Conservation (phyloP, 2,329 filamentous ascomycete genomes). For the Polychaeton citri region DNA sequence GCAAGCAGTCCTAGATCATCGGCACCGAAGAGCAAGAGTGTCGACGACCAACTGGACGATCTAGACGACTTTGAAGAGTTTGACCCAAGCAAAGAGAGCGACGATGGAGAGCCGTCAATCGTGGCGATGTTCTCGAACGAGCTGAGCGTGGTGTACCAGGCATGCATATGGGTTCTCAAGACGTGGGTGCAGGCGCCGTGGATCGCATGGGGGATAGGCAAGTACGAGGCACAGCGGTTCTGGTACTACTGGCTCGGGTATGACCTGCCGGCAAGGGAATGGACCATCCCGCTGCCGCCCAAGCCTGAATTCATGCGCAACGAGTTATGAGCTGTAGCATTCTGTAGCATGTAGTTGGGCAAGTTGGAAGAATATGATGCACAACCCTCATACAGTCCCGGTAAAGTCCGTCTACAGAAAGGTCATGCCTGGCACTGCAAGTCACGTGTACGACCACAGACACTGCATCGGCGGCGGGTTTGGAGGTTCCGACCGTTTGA, state of each 20-base stretch:
- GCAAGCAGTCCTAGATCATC: slow-evolving; percentile 22
- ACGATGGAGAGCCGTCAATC: slow-evolving; percentile 30
- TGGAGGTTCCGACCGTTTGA: too few relatives aligned
- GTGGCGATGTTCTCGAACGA: slow-evolving; percentile 52
- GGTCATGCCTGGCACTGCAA: too few relatives aligned
- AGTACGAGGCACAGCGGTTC: slow-evolving; percentile 39
- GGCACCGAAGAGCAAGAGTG: slow-evolving; percentile 5
- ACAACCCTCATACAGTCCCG: too few relatives aligned
- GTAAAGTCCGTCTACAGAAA: too few relatives aligned
- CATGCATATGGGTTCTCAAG: slow-evolving; percentile 51
- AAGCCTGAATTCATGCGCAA: not conserved
- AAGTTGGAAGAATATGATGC: not conserved
- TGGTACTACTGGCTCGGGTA: slow-evolving; percentile 47
- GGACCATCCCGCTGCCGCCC: not conserved
- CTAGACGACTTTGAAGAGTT: slow-evolving; percentile 14
- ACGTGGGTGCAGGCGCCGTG: slow-evolving; percentile 47
- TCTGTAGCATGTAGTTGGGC: not conserved
- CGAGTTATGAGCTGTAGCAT: not conserved
- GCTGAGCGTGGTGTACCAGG: slow-evolving; percentile 46
- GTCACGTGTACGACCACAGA: too few relatives aligned
- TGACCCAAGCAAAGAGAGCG: slow-evolving; percentile 22
- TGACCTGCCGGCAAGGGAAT: not conserved
- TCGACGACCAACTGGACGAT: slow-evolving; percentile 11
- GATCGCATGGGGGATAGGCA: slow-evolving; percentile 27
- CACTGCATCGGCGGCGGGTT: too few relatives aligned